A percentile compares a stretch with the other conserved stretches of the same genome.
These are phyloP conservation scores for Barbatosphaeria neglecta DNA, from an alignment of 495 filamentous ascomycete species.

Conservation along the genomic window DNA sequence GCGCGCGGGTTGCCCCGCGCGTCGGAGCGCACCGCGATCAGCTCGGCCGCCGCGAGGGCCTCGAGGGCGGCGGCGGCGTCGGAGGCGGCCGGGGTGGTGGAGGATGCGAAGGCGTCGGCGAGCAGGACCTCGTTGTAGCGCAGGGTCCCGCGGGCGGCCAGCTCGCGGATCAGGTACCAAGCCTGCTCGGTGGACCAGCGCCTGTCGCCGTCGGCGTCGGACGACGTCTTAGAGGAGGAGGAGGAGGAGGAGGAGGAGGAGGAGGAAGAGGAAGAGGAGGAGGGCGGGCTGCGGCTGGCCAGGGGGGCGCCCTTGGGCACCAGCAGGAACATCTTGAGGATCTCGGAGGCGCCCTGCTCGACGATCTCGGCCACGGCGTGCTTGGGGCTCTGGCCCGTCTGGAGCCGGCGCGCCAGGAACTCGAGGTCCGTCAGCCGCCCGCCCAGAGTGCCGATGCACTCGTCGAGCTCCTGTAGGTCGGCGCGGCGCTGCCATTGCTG, in stretches of 20 bases:
- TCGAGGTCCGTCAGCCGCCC: conserved; percentile 91
- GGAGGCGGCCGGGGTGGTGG: conserved; percentile 23
- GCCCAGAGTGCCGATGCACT: conserved; percentile 68
- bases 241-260: too few species aligned
- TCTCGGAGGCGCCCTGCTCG: conserved; percentile 74
- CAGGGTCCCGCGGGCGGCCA: conserved; percentile 49
- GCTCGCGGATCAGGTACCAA: conserved; percentile 71
- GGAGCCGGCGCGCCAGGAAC: conserved; percentile 81
- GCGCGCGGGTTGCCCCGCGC: too few species aligned
- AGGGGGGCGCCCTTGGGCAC: conserved; percentile 10
- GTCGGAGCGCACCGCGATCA: conserved; percentile 62
- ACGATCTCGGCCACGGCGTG: conserved; percentile 84
- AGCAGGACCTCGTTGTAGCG: conserved; percentile 78
- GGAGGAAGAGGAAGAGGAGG: too few species aligned
- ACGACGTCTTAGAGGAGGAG: too few species aligned
- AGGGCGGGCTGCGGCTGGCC: too few species aligned
- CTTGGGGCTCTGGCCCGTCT: conserved; percentile 73
- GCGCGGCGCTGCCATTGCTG: conserved; percentile 30
- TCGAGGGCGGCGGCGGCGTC: conserved; percentile 61
- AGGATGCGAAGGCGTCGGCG: conserved; percentile 54
- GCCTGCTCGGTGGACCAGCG: conserved; percentile 76
- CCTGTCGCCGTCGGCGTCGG: conserved; percentile 27
- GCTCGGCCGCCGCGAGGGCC: conserved; percentile 73
- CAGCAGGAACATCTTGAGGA: conserved; percentile 85
- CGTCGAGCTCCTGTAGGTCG: conserved; percentile 55